These are phyloP conservation scores for Pseudocercospora fuligena DNA, from an alignment of 2,329 filamentous ascomycete species.

Conservation along the genomic window DNA sequence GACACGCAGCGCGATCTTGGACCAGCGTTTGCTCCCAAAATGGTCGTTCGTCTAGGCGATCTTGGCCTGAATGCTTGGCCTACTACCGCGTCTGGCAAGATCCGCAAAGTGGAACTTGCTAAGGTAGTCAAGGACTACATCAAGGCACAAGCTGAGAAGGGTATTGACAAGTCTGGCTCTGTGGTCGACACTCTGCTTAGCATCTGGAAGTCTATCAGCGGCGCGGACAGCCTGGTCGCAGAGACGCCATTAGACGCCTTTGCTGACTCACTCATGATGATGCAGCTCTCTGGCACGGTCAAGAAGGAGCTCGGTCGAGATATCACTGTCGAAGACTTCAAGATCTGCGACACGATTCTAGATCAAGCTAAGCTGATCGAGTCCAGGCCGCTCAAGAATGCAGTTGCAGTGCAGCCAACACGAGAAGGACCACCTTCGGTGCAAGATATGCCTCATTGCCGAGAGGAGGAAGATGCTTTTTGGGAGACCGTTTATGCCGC, in stretches of 20 bases:
- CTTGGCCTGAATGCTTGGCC: constrained; percentile 48
- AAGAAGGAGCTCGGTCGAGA: constrained; percentile 40
- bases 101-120: constrained; percentile 49
- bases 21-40: constrained; percentile 47
- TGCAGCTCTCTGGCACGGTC: constrained; percentile 41
- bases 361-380: constrained; percentile 40
- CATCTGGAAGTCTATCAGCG: constrained; percentile 41
- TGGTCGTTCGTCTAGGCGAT: constrained; percentile 50
- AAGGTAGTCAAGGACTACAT: constrained; percentile 37
- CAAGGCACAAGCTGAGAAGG: constrained; percentile 32
- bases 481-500: constrained; percentile 33
- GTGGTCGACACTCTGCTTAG: constrained; percentile 38
- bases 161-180: constrained; percentile 35
- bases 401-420: constrained; percentile 19
- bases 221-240: constrained; percentile 33
- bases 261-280: constrained; percentile 43
- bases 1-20: constrained; percentile 46
- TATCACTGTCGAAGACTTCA: constrained; percentile 42
- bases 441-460: constrained; percentile 37
- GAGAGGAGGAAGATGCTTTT: constrained; percentile 34
- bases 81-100: constrained; percentile 52
- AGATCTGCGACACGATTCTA: constrained; percentile 39
- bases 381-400: constrained; percentile 29
- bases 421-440: constrained; percentile 37
- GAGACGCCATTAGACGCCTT: constrained; percentile 35